Evolutionary conservation across 1,284 basidiomycete species (phyloP).

Genomic region (Naganishia liquefaciens): DNA sequence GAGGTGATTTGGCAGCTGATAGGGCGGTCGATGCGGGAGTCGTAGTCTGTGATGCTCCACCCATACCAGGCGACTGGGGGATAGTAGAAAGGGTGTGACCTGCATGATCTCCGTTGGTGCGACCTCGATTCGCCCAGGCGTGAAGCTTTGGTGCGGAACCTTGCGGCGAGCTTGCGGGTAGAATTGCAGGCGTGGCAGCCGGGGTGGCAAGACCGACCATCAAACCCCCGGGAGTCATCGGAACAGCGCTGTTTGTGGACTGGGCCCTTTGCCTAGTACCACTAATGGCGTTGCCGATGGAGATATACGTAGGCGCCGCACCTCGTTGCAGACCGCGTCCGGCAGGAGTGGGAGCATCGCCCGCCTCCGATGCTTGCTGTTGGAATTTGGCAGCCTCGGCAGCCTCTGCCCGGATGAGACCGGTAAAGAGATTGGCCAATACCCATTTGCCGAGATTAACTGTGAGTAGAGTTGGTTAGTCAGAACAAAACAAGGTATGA

Average conservation of each 20-base stretch:
- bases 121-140: constrained; percentile 15
- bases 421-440: constrained; percentile 50
- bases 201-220: constrained; percentile 66
- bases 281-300: constrained; percentile 43
- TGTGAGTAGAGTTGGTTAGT: constrained; percentile 38
- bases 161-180: constrained; percentile 40
- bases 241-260: constrained; percentile 33
- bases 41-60: constrained; percentile 18
- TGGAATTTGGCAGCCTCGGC: constrained; percentile 38
- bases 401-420: constrained; percentile 53
- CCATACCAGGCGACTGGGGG: constrained; percentile 36
- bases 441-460: constrained; percentile 55
- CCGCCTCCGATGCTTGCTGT: neutral
- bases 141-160: constrained; percentile 37
- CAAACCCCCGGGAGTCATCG: constrained; percentile 53
- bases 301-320: constrained; percentile 43
- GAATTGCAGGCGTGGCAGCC: constrained; percentile 60
- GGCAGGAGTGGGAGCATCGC: constrained; percentile 32
- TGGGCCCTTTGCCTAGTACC: constrained; percentile 41
- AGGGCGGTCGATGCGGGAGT: constrained; percentile 8
- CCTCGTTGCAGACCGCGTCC: constrained; percentile 9
- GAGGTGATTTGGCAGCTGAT: constrained; percentile 27
- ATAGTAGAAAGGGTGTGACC: constrained; percentile 40
- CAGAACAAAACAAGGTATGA: constrained; percentile 36
- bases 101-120: constrained; percentile 3